Conservation (phyloP, 2,329 filamentous ascomycete species). For the Penicillium sp. region DNA sequence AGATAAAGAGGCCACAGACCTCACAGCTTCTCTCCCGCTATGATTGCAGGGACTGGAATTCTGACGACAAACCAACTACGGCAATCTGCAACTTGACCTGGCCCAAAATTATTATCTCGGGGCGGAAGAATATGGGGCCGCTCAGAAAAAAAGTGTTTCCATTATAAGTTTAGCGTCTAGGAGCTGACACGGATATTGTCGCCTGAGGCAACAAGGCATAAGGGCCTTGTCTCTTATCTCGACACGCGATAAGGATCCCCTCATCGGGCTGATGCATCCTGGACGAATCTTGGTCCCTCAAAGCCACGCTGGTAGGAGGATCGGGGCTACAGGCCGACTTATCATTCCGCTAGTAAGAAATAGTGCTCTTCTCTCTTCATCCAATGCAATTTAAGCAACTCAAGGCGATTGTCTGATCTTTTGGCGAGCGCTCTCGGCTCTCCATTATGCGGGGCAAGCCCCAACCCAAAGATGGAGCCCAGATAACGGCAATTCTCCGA, state of each 20-base stretch:
- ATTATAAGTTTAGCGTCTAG: constrained; percentile 17
- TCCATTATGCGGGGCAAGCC: constrained; percentile 17
- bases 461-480: constrained; percentile 1
- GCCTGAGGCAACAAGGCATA: constrained; percentile 25
- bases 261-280: constrained; percentile 23
- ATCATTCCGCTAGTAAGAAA: neutral
- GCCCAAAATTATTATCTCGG: constrained; percentile 46
- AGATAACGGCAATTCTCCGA: constrained; percentile 17
- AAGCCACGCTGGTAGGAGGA: neutral
- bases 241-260: constrained; percentile 22
- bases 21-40: constrained; percentile 31
- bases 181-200: neutral
- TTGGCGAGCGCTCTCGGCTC: constrained; percentile 6
- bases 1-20: constrained; percentile 37
- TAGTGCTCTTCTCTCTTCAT: neutral
- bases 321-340: neutral
- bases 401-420: neutral
- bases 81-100: constrained; percentile 22
- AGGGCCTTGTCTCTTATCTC: constrained; percentile 6
- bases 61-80: constrained; percentile 23
- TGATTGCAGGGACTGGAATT: constrained; percentile 25
- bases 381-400: neutral
- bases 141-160: constrained; percentile 24
- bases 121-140: constrained; percentile 34
- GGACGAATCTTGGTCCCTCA: neutral